These are phyloP conservation scores for Boletellus deceptivus DNA, from an alignment of 1,284 basidiomycete species.

Conservation along the genomic window DNA sequence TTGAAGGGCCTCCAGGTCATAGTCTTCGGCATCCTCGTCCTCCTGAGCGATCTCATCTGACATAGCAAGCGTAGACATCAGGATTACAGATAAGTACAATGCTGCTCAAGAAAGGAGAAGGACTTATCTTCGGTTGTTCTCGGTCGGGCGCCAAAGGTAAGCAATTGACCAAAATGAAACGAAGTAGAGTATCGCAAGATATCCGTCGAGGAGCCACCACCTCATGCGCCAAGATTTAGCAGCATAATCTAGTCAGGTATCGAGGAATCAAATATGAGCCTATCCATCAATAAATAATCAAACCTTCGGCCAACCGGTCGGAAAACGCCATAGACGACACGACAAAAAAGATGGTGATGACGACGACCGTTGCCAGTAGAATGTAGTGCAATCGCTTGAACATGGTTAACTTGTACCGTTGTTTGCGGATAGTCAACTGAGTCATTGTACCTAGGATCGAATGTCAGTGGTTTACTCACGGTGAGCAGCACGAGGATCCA, in stretches of 20 bases:
- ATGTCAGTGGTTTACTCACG: conserved; percentile 11
- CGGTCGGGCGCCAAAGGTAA: conserved; percentile 92
- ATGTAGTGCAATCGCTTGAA: conserved; percentile 86
- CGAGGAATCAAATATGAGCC: neutral
- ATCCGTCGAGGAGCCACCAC: conserved; percentile 98
- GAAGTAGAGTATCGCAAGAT: conserved; percentile 84
- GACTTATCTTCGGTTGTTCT: conserved; percentile 86
- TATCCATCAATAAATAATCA: conserved; percentile 10
- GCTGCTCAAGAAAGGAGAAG: neutral
- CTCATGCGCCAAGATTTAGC: conserved; percentile 91
- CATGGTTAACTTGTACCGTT: conserved; percentile 84
- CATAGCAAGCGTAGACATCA: conserved; percentile 69
- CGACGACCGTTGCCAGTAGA: conserved; percentile 79
- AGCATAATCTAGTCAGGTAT: conserved; percentile 70
- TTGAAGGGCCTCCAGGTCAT: conserved; percentile 79
- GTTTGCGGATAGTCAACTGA: conserved; percentile 81
- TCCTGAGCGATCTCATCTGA: conserved; percentile 85
- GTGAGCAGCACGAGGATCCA: neutral
- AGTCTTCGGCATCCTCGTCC: conserved; percentile 91
- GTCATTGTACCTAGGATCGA: conserved; percentile 68
- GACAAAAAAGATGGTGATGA: conserved; percentile 89
- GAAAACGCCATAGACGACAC: conserved; percentile 92
- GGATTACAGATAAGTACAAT: conserved; percentile 26
- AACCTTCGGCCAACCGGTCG: conserved; percentile 85
- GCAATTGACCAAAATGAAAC: conserved; percentile 79